A percentile compares a stretch with the other conserved stretches of the same genome.
Evolutionary conservation across 106 monocot species (phyloP).

Genomic region (Acorus calamus): DNA sequence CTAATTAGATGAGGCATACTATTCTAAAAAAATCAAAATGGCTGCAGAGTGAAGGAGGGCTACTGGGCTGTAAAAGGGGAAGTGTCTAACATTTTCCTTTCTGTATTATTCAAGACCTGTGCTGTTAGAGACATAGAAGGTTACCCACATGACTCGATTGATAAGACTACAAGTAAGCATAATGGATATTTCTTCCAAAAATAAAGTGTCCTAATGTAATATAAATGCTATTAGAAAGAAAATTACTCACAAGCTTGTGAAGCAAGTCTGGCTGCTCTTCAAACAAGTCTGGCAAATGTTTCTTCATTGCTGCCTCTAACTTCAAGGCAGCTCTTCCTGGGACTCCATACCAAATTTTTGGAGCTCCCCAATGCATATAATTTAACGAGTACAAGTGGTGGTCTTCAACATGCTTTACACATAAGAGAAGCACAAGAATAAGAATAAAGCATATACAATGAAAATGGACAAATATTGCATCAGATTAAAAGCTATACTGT

Average conservation of each 20-base stretch:
- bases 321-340: conserved; percentile 51
- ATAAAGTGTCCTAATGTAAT: no score
- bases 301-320: conserved; percentile 60
- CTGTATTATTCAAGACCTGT: no score
- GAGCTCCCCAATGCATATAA: conserved; percentile 70
- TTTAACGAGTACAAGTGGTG: conserved; percentile 67
- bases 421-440: background rate
- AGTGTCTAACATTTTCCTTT: no score
- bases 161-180: no score
- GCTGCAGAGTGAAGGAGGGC: no score
- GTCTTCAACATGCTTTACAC: conserved; percentile 65
- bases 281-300: conserved; percentile 49
- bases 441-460: background rate
- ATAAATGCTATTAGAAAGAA: background rate
- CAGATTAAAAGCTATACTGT: background rate
- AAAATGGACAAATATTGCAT: background rate
- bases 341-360: conserved; percentile 70
- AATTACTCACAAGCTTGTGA: conserved; percentile 57
- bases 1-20: no score
- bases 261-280: conserved; percentile 61
- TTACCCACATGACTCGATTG: no score
- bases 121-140: no score
- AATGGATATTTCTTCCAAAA: no score
- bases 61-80: no score
- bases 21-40: no score